Base-by-base conservation (phyloP, 106 monocot genomes). In the Dendrobium catenatum region DNA sequence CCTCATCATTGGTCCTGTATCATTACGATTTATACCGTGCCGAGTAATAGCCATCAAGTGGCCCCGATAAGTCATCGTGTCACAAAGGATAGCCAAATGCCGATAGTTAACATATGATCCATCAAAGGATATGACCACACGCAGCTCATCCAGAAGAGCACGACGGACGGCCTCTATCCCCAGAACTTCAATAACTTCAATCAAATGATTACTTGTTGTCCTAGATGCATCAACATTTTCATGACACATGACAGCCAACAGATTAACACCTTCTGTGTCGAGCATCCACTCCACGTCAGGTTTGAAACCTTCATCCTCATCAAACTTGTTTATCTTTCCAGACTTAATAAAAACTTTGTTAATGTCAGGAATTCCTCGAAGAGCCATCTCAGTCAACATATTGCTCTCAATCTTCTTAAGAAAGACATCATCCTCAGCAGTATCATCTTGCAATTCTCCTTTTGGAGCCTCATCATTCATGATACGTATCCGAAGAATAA, bases 31-130 rank as follows among this genome's bases (percentile, higher is more conserved):
- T 61, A 99, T 95, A 48, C 98, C 98, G 78, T 99, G 98, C 27
- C 98, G 82, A 18, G 98, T 99, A 58, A 99, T 99, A 17, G 95
- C 95, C 98, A 99, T 99, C 83, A 99, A 85, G 81, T 99, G 95
- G 17, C 98, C 98, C 48, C 98, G 78, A 73, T 99, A 99, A n/a
- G 98, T 99, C 95, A 99, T 99, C 48, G 95, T 93, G 73, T 95
- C 95, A 72, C 98, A 99, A 9, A 99, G 85, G 88, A 99, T 95
- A 44, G 98, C 98, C 87, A 99, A 81, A 72, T 99, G 99, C 24
- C 95, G 86, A 66, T 99, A 99, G 79, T 99, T 99, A 33, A 99
- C 99, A 82, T 99, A 99, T 33, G 99, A 95, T 72, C 99, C 99
- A 83, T 99, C 99, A 81, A 99, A 99, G 26, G 99, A 99, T 81